Percentiles rank a stretch among this genome's conserved stretches.
Evolutionary conservation across 495 filamentous ascomycete genomes (phyloP).

Genomic region (Recurvomyces mirabilis): DNA sequence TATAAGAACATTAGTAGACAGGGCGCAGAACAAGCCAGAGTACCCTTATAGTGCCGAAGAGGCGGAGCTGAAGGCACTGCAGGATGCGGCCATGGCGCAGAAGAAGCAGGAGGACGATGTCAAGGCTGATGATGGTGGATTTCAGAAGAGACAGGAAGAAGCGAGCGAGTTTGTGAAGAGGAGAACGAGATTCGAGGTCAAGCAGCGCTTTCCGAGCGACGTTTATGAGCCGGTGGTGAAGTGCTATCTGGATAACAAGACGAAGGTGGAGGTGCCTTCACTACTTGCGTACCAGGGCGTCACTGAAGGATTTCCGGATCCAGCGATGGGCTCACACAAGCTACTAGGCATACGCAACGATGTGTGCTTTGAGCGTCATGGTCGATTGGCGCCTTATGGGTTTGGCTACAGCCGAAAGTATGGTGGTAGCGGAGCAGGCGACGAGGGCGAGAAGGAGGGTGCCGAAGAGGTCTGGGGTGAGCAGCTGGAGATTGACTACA

Average conservation of each 20-base stretch:
- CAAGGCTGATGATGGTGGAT: conserved; percentile 8
- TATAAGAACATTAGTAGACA: conserved; percentile 51
- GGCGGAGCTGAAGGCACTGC: conserved; percentile 24
- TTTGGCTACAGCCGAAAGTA: conserved; percentile 64
- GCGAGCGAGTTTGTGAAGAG: conserved; percentile 16
- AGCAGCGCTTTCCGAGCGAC: not conserved
- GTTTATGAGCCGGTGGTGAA: conserved; percentile 47
- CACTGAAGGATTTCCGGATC: conserved; percentile 67
- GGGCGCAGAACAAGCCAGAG: conserved; percentile 55
- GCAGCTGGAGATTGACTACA: conserved; percentile 54
- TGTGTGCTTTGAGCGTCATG: conserved; percentile 89
- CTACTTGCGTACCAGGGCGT: conserved; percentile 63
- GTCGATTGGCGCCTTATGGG: conserved; percentile 79
- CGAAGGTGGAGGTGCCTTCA: conserved; percentile 50
- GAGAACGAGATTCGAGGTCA: conserved; percentile 16
- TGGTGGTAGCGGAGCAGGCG: conserved; percentile 71
- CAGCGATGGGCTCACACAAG: conserved; percentile 70
- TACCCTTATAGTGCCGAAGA: conserved; percentile 49
- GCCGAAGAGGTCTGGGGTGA: conserved; percentile 62
- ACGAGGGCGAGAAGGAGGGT: conserved; percentile 69
- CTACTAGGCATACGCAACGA: conserved; percentile 71
- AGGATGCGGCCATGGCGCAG: conserved; percentile 25
- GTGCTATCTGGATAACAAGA: conserved; percentile 62
- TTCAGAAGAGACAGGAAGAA: conserved; percentile 16
- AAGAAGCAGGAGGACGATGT: conserved; percentile 28